Base-by-base conservation (phyloP, 2,329 filamentous ascomycete species). In the Claviceps citrina region DNA sequence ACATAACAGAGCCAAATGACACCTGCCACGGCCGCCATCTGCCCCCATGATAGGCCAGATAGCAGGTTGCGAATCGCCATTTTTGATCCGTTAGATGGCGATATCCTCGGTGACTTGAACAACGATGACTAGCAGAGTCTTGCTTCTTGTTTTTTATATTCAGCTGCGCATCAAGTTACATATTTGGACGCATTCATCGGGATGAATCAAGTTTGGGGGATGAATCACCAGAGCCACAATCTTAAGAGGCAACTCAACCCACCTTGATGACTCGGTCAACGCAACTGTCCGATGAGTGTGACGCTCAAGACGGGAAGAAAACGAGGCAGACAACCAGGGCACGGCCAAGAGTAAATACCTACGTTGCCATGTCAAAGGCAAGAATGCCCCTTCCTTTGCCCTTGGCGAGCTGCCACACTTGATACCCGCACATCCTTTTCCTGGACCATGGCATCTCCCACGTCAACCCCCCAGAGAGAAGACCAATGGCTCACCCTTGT, bases 1-100 rank as follows among this genome's bases (percentile, higher is more conserved):
- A 51, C 43, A 35, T 59, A 60, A 41, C 54, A 40, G 31, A 57
- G 36, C 52, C 54, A 57, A 40, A 52, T 12, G 10, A 44, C 49
- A 10, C 47, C 36, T 22, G 51, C 41, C 24, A 55, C 43, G 41
- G 45, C 52, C 32, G 38, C 38, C 16, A 51, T 44, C 39, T 56
- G 51, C 38, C 49, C 42, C 52, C 51, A 53, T 19, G 45, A 46
- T 18, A 52, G 46, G 42, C 38, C 38, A 42, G 46, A 40, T n/a
- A 52, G 26, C 32, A 48, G 39, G 20, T 51, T 46, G 34, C 38
- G 46, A 42, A 52, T 36, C 5, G 42, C 27, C 43, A 44, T 47
- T 22, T 18, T 19, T 4, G n/a, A 13, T 22, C 12, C 15, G 24
- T 27, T 5, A 8, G 16, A 28, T 36, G 12, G 15, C 16, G 16